Percentiles rank a stretch among this genome's conserved stretches.
phyloP scores from a whole-genome alignment of 331 rosid species.

The Quercus lobata region DNA sequence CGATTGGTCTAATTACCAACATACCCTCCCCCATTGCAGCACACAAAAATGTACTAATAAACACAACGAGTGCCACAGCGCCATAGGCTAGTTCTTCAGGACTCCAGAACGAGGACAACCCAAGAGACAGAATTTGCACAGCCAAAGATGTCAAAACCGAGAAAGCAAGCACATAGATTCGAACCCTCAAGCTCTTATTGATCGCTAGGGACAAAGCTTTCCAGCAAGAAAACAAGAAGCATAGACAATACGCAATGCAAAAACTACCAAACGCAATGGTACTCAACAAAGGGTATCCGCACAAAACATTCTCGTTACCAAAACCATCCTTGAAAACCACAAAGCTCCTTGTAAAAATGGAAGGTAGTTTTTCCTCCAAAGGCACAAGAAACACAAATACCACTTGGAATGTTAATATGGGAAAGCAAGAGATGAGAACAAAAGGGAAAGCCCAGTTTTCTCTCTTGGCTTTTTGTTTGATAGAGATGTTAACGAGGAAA shows the following conservation, averaged over 20 bases:
- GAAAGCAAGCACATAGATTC: slow-evolving; percentile 38
- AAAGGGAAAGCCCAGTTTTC: slow-evolving; percentile 31
- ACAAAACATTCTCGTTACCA: slow-evolving; percentile 21
- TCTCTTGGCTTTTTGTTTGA: slow-evolving; percentile 24
- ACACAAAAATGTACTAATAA: slow-evolving; percentile 40
- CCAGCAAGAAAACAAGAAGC: slow-evolving; percentile 63
- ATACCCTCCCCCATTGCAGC: slow-evolving; percentile 69
- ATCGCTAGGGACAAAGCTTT: slow-evolving; percentile 60
- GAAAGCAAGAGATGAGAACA: slow-evolving; percentile 34
- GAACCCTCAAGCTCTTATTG: slow-evolving; percentile 53
- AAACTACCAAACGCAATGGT: slow-evolving; percentile 45
- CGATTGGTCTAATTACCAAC: slow-evolving; percentile 70
- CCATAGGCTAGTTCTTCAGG: slow-evolving; percentile 35
- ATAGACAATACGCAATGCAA: slow-evolving; percentile 24
- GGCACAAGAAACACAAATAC: slow-evolving; percentile 32
- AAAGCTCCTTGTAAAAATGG: slow-evolving; percentile 8
- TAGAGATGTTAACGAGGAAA: slow-evolving; percentile 61
- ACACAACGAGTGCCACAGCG: slow-evolving; percentile 32
- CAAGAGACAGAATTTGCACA: slow-evolving; percentile 41
- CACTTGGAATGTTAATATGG: slow-evolving; percentile 27
- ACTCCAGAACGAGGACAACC: slow-evolving; percentile 27
- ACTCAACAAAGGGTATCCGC: slow-evolving; percentile 53
- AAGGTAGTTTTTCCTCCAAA: slow-evolving; percentile 13
- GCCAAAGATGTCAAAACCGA: slow-evolving; percentile 44
- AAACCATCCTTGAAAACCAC: not conserved